These are phyloP conservation scores for Trichoderma harzianum DNA, from an alignment of 2,329 filamentous ascomycete species.

Conservation along the genomic window DNA sequence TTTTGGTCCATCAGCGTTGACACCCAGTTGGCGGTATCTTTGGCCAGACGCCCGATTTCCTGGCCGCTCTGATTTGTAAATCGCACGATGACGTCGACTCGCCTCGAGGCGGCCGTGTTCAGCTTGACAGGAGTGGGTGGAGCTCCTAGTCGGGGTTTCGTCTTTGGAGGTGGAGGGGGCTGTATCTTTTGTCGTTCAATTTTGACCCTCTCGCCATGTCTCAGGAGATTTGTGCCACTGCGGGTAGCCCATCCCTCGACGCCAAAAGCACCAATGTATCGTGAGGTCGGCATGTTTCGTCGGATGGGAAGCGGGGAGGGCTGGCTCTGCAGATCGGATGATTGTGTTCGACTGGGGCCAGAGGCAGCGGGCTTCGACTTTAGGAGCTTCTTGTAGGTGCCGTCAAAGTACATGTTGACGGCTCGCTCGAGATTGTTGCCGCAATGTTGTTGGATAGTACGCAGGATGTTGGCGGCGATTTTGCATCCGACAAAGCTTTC, in stretches of 20 bases:
- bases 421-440: conserved; percentile 58
- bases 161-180: conserved; percentile 47
- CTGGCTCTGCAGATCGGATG: conserved; percentile 12
- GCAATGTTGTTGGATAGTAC: conserved; percentile 51
- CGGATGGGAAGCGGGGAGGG: conserved; percentile 18
- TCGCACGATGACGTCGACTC: conserved; percentile 82
- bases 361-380: conserved; percentile 26
- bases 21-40: conserved; percentile 86
- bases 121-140: conserved; percentile 34
- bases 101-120: conserved; percentile 55
- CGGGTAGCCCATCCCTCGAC: conserved; percentile 88
- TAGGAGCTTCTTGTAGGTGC: conserved; percentile 57
- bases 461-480: conserved; percentile 47
- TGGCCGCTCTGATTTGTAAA: conserved; percentile 78
- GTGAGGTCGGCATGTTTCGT: conserved; percentile 36
- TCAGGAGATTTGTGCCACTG: conserved; percentile 71
- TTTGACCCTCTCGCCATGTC: conserved; percentile 75
- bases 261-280: conserved; percentile 91
- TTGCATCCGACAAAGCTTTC: conserved; percentile 58
- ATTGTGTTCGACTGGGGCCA: conserved; percentile 15
- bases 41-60: conserved; percentile 82
- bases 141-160: conserved; percentile 40
- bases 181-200: conserved; percentile 84
- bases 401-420: conserved; percentile 68
- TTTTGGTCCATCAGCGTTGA: conserved; percentile 88